Base-by-base conservation (phyloP, 2,329 filamentous ascomycete genomes). In the Cladorrhinum sp. region DNA sequence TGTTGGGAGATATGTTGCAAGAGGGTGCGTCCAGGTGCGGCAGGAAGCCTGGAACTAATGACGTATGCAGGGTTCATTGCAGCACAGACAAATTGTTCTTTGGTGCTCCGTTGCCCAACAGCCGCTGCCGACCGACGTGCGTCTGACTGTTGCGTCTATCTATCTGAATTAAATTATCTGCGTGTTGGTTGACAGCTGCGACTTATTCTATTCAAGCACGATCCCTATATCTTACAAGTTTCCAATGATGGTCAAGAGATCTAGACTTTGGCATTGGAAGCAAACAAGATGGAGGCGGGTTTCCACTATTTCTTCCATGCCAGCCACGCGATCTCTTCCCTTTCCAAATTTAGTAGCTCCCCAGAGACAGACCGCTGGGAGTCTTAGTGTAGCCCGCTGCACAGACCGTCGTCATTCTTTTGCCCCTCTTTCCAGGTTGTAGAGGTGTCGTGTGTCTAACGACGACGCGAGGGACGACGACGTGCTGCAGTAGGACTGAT, bases 11-110 rank as follows among this genome's bases (percentile, higher is more conserved):
- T 13, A 41, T 41, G 36, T 41, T n/a, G 36, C 36, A 41, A 45
- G 20, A 12, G 41, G 16, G 18, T 36, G 32, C 16, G 32, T 36
- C 32, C 9, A 36, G 32, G 41, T 18, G n/a, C 41, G 20, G 41
- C 18, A 22, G 18, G 41, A 45, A 20, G 12, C 41, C 12, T 45
- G 41, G 6, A 48, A 45, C 62, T 55, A 62, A 64, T 64, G 62
- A 64, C 62, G 62, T 62, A 64, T 60, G 62, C 54, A 62, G 62
- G 59, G 55, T 57, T 58, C 58, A 53, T 22, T 58, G 57, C 55
- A 58, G 57, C 50, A 57, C 45, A 23, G 50, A 52, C 25, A 56
- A 32, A 24, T 4, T 56, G 36, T 22, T 16, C 12, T 6, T 20
- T 41, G 25, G 53, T 49, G 23, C 38, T 49, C 48, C 45, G 57